Percentiles rank a stretch among this genome's conserved stretches.
These are phyloP conservation scores for Vicia faba DNA, from an alignment of 306 rosid genomes.

Conservation along the genomic window DNA sequence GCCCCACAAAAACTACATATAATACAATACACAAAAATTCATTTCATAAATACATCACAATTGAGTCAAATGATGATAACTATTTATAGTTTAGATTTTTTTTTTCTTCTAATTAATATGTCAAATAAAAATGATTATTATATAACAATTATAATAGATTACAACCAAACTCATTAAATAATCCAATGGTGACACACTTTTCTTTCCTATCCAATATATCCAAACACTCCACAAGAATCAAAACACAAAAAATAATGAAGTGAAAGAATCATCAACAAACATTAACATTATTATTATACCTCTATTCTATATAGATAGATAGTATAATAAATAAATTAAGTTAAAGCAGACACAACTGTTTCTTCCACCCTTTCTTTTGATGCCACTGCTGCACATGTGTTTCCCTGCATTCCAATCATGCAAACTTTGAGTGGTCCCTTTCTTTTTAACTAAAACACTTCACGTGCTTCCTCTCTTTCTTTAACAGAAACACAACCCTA, in stretches of 20 bases:
- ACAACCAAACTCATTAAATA: conserved; percentile 44
- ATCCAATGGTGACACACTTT: conserved; percentile 39
- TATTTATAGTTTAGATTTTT: conserved; percentile 35
- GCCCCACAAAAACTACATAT: conserved; percentile 14
- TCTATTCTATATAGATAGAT: neutral
- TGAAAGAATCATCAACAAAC: conserved; percentile 10
- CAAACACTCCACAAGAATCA: conserved; percentile 42
- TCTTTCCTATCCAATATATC: conserved; percentile 36
- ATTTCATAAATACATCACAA: neutral
- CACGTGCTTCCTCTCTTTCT: conserved; percentile 61
- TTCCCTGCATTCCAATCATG: conserved; percentile 76
- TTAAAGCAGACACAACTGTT: conserved; percentile 54
- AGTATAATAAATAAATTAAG: conserved; percentile 36
- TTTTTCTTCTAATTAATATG: conserved; percentile 26
- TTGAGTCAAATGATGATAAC: neutral
- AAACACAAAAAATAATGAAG: conserved; percentile 30
- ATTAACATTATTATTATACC: conserved; percentile 18
- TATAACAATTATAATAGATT: conserved; percentile 34
- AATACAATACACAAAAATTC: too few species aligned
- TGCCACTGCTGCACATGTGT: conserved; percentile 72
- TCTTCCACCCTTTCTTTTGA: conserved; percentile 37
- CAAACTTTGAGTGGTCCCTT: conserved; percentile 75
- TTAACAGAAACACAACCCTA: conserved; percentile 50
- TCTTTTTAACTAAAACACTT: conserved; percentile 56
- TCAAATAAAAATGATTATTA: conserved; percentile 43